Conservation (phyloP, 352 stramenopile species). For the Globisporangium lucens region DNA sequence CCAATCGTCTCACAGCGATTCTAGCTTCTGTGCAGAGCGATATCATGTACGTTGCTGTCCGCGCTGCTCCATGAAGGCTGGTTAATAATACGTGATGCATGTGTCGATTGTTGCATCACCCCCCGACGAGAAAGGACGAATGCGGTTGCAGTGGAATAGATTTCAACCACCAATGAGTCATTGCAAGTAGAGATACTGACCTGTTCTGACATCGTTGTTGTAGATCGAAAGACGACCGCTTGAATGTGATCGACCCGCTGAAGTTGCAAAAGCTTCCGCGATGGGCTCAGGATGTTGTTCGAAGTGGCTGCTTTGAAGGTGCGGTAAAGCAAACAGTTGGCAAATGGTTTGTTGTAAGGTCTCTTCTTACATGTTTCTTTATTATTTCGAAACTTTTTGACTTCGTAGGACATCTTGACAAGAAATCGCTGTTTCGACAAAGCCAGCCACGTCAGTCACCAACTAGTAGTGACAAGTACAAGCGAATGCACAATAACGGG, state of each 20-base stretch:
- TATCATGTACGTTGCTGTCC: slow-evolving; percentile 32
- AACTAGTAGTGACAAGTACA: slow-evolving; percentile 7
- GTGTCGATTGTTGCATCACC: background rate
- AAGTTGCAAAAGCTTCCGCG: slow-evolving; percentile 42
- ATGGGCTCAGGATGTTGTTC: slow-evolving; percentile 55
- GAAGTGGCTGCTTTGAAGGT: slow-evolving; percentile 53
- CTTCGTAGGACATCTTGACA: slow-evolving; percentile 11
- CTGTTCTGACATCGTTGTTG: background rate
- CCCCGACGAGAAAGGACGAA: background rate
- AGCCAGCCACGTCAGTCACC: background rate
- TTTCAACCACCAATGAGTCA: background rate
- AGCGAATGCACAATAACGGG: slow-evolving; percentile 5
- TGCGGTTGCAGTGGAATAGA: background rate
- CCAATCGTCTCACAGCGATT: slow-evolving; percentile 37
- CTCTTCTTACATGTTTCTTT: background rate
- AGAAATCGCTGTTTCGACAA: slow-evolving; percentile 1
- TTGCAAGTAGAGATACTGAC: background rate
- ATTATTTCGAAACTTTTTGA: background rate
- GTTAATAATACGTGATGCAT: background rate
- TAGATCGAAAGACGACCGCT: slow-evolving; percentile 1
- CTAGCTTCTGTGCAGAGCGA: slow-evolving; percentile 31
- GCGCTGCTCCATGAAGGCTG: background rate
- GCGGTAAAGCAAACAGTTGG: background rate
- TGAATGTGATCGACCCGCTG: slow-evolving; percentile 26
- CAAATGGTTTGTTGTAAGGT: background rate